Base-by-base conservation (phyloP, 495 filamentous ascomycete genomes). In the Podospora sp. region DNA sequence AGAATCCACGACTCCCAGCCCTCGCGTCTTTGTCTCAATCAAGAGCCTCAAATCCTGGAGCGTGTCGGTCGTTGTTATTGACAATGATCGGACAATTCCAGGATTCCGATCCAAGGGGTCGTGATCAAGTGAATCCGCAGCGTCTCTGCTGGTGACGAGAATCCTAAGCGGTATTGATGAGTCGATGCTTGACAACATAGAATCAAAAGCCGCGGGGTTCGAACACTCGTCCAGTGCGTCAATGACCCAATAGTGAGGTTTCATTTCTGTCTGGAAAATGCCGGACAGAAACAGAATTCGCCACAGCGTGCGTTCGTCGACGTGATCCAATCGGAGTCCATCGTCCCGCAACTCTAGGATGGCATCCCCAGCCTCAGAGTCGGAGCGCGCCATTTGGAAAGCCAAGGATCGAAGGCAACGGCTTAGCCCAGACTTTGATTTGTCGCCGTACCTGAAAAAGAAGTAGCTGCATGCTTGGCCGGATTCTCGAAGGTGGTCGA, bases 131-230 rank as follows among this genome's bases (percentile, higher is more conserved):
- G n/a, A n/a, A n/a, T n/a, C n/a, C n/a, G n/a, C n/a, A n/a, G n/a
- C n/a, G n/a, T n/a, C n/a, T n/a, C n/a, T n/a, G n/a, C n/a, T n/a
- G n/a, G 72, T 78, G 27, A 78, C 58, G n/a, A 77, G 62, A n/a
- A 80, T 65, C 11, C 69, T 55, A 12, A 78, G 52, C 5, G 72
- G 73, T 20, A 69, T 53, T 14, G 55, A 40, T 18, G 35, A 33
- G 9, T 65, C 53, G 24, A 76, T 36, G 14, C 68, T 76, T 1
- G 70, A 33, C 20, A 78, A 53, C 27, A 80, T 69, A 18, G 69
- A 29, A 29, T 73, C 64, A n/a, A 78, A 65, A 20, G 58, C 26
- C 16, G 52, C 9, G 20, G 63, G 49, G n/a, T 72, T 61, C 18
- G 63, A 29, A 49, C 69, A 71, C 24, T 69, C 69, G 35, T 71